Base-by-base conservation (phyloP, 2,329 filamentous ascomycete genomes). In the Blumeria graminis region DNA sequence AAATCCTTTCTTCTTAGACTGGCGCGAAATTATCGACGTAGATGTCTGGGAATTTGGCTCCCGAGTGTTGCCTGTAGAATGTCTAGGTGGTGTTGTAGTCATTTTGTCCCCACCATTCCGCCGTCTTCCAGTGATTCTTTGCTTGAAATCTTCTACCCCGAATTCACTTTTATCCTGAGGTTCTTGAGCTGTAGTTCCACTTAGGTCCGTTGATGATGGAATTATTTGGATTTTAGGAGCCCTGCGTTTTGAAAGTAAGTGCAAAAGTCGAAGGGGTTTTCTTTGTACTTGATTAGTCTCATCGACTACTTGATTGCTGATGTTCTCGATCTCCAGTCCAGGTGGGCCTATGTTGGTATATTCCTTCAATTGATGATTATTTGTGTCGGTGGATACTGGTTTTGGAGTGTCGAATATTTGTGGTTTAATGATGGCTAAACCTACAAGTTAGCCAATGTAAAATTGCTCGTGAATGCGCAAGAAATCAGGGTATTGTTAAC, bases 31-130 rank as follows among this genome's bases (percentile, higher is more conserved):
- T 33, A 60, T 61, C 53, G 61, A 54, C 46, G 62, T 59, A 18
- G 67, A 63, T 56, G 63, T 66, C 45, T 65, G 61, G 50, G 63
- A 61, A 38, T 60, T 62, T 55, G 67, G 64, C 56, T 67, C 65
- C 39, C 67, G 67, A 57, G 66, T 60, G 57, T 66, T 66, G 61
- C 67, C 69, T 57, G 68, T 69, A 57, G 67, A 64, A 59, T 66
- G 66, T 59, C 69, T 62, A 60, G 62, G 62, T 57, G 64, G 72
- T 74, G 63, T 71, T 71, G 64, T 72, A 73, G 60, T 76, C 77
- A 65, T 75, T 73, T 69, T 78, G 60, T 77, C 74, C 69, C 81
- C 86, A 63, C 78, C 78, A 69, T 83, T 83, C 64, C 78, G 74
- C 63, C 76, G 75, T 61, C 76, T 72, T 60, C 75, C 79, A 56